A percentile compares a stretch with the other conserved stretches of the same genome.
phyloP scores from a whole-genome alignment of 75 land plant species.

The Cupressus sempervirens region DNA sequence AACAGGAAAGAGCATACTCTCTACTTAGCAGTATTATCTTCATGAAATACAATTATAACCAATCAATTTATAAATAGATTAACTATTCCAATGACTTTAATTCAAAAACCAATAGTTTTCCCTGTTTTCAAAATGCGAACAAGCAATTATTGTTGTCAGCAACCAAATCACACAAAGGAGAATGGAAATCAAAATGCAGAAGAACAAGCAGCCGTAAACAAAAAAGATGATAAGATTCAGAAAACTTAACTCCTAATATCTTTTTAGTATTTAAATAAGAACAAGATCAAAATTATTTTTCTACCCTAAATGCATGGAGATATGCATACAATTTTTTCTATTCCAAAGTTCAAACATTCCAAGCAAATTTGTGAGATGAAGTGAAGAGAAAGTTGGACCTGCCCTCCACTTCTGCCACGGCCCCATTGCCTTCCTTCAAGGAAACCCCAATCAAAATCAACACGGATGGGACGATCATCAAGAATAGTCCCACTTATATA shows the following conservation, averaged over 20 bases:
- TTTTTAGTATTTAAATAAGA: not conserved
- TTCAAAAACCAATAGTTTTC: not conserved
- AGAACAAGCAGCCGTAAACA: not conserved
- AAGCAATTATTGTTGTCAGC: not conserved
- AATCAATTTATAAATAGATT: not conserved
- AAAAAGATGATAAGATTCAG: not conserved
- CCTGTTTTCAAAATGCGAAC: not conserved
- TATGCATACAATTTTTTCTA: not conserved
- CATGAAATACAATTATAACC: not conserved
- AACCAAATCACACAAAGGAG: not conserved
- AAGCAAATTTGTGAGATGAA: not conserved
- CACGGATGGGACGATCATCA: slow-evolving; percentile 98
- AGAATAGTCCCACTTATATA: slow-evolving; percentile 93
- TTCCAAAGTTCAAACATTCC: not conserved
- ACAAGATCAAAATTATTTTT: not conserved
- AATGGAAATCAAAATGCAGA: not conserved
- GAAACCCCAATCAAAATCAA: slow-evolving; percentile 99
- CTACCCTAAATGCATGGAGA: not conserved
- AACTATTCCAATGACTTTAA: not conserved
- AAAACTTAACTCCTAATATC: not conserved
- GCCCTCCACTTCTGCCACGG: slow-evolving; percentile 98
- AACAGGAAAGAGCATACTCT: too few relatives aligned
- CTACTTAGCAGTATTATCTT: too few relatives aligned
- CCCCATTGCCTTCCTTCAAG: slow-evolving; percentile 99
- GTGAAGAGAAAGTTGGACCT: slow-evolving; percentile 43